Conservation (phyloP, 495 filamentous ascomycete species). For the Neurospora tetrasperma region DNA sequence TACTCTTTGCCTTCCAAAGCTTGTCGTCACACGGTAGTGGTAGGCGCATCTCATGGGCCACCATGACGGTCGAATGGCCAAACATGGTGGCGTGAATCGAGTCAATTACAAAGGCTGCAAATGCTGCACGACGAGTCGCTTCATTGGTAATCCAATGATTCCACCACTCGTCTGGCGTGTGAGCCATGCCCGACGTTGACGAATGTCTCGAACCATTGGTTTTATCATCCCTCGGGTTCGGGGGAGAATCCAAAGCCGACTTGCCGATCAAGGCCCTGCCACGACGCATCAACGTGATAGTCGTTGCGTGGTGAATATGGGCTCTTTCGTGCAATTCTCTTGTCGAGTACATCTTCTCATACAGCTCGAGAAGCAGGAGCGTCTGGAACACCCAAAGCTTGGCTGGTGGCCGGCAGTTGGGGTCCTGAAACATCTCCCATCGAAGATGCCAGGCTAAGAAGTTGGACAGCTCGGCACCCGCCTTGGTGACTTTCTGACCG, state of each 20-base stretch:
- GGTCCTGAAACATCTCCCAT: constrained; percentile 87
- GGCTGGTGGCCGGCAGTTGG: constrained; percentile 84
- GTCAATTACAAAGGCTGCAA: constrained; percentile 91
- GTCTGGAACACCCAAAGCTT: constrained; percentile 98
- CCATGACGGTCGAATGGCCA: constrained; percentile 94
- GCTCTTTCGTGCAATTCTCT: constrained; percentile 86
- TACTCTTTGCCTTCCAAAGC: constrained; percentile 85
- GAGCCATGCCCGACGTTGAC: constrained; percentile 44
- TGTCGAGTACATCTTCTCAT: constrained; percentile 95
- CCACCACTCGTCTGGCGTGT: constrained; percentile 85
- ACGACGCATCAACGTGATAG: constrained; percentile 87
- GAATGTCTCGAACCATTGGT: constrained; percentile 49
- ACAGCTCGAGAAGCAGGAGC: constrained; percentile 77
- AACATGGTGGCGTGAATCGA: constrained; percentile 98
- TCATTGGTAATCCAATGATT: constrained; percentile 95
- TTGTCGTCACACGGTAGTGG: constrained; percentile 90
- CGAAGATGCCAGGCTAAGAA: constrained; percentile 86
- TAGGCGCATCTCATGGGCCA: constrained; percentile 88
- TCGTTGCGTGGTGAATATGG: constrained; percentile 95
- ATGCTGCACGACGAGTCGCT: constrained; percentile 79
- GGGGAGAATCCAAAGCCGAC: constrained; percentile 77
- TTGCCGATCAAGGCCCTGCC: constrained; percentile 88
- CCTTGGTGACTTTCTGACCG: constrained; percentile 58
- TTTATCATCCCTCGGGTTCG: constrained; percentile 60
- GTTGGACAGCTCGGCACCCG: constrained; percentile 66